phyloP scores from a whole-genome alignment of 2,329 filamentous ascomycete genomes.

The Amauroascus niger region DNA sequence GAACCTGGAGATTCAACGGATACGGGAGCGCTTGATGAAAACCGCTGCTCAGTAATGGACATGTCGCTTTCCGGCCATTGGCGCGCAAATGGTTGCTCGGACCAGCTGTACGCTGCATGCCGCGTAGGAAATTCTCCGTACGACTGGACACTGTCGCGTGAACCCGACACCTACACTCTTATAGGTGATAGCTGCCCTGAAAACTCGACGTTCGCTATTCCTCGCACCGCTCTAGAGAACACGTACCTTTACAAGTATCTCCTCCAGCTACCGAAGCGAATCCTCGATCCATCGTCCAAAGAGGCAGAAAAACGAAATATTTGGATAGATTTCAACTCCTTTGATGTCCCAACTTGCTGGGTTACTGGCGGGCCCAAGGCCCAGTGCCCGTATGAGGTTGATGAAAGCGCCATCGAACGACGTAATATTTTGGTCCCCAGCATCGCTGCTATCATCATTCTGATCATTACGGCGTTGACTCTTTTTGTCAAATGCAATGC shows the following conservation, averaged over 20 bases:
- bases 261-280: conserved; percentile 23
- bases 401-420: conserved; percentile 36
- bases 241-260: conserved; percentile 44
- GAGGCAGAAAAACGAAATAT: conserved; percentile 29
- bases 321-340: conserved; percentile 54
- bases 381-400: conserved; percentile 49
- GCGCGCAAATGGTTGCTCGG: conserved; percentile 48
- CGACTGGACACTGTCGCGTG: conserved; percentile 45
- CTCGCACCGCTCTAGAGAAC: conserved; percentile 56
- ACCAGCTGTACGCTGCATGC: conserved; percentile 47
- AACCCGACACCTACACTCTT: conserved; percentile 36
- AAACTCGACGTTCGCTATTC: conserved; percentile 45
- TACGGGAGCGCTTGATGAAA: conserved; percentile 24
- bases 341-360: conserved; percentile 52
- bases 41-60: conserved; percentile 50
- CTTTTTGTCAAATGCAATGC: conserved; percentile 56
- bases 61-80: conserved; percentile 45
- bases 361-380: conserved; percentile 46
- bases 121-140: conserved; percentile 47
- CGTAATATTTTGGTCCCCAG: conserved; percentile 50
- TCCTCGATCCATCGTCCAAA: conserved; percentile 23
- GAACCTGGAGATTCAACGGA: conserved; percentile 43
- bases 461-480: conserved; percentile 51
- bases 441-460: conserved; percentile 53
- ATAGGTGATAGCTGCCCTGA: conserved; percentile 41